Base-by-base conservation (phyloP, 2,329 filamentous ascomycete species). In the Ascochyta fabae region DNA sequence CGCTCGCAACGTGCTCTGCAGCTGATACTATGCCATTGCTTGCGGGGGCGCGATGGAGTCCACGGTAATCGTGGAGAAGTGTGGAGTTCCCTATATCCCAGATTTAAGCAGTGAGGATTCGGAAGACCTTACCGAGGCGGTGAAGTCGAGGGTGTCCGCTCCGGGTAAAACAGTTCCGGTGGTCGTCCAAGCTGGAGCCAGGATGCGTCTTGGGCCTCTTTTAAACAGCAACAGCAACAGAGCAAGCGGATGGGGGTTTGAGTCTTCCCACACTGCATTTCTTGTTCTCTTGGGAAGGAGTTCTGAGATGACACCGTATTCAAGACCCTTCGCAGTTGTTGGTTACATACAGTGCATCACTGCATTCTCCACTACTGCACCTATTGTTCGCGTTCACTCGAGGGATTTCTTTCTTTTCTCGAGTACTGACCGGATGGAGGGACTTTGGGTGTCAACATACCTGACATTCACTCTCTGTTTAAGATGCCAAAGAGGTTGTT, bases 351-450 rank as follows among this genome's bases (percentile, higher is more conserved):
- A 29, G 27, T 10, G 27, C 27, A 12, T 3, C 3, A 12, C 27
- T 29, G 10, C 1, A 4, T 10, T 29, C 27, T 19, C 3, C 19
- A 19, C 19, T 10, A 69, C 80, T 22, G 70, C 75, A 1, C 76
- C 77, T 4, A 74, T 80, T 16, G 78, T 80, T 6, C 77, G 78
- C 9, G 70, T 72, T 1, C 78, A 77, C 0, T 75, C 68, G 60
- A 77, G 78, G 48, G 73, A 73, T 3, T 69, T 72, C 41, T 77
- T 72, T 75, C 53, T 64, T 80, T 46, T 72, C 68, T 22, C 65
- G 76, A 1, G 70, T 78, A 13, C 67, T 80, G 1, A 13, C 67
- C 80, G 1, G 78, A 80, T 56, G 74, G 71, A 8, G 78, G 78
- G 26, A 77, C 78, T 15, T 60, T 73, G 1, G 77, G 71, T 5